Evolutionary conservation across 1,284 basidiomycete genomes (phyloP).

Genomic region (Pseudozyma pruni): DNA sequence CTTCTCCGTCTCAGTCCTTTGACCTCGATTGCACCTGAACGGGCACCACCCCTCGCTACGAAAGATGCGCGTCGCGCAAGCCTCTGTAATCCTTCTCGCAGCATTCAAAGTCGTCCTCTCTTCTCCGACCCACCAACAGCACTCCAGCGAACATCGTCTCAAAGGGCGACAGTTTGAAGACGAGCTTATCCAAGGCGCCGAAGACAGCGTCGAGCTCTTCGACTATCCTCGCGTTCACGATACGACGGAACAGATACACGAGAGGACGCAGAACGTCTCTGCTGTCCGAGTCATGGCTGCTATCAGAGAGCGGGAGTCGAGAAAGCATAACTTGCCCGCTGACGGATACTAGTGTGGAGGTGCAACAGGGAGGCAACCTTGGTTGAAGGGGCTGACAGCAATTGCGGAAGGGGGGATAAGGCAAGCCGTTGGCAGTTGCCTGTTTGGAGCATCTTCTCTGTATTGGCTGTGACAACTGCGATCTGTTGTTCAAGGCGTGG

Average conservation of each 20-base stretch:
- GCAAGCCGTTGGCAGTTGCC: no score
- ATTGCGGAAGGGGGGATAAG: no score
- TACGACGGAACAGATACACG: constrained; percentile 19
- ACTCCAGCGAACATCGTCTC: neutral
- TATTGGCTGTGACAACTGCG: no score
- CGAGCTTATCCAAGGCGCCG: constrained; percentile 5
- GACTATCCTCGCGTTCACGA: constrained; percentile 28
- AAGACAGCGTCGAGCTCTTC: constrained; percentile 20
- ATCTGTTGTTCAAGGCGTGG: no score
- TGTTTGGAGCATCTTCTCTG: no score
- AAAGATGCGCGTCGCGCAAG: no score
- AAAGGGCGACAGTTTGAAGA: constrained; percentile 9
- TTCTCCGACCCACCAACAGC: neutral
- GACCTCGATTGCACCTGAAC: no score
- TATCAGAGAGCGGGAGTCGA: neutral
- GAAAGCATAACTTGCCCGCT: no score
- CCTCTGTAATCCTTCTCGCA: constrained; percentile 3
- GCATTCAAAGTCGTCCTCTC: neutral
- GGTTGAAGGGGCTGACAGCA: no score
- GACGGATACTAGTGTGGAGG: no score
- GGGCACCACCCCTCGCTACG: neutral
- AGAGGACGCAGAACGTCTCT: constrained; percentile 13
- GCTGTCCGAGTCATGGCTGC: neutral
- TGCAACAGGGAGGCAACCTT: no score
- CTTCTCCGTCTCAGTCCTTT: neutral